A percentile compares a stretch with the other conserved stretches of the same genome.
Evolutionary conservation across 768 basidiomycete species (phyloP).

Genomic region (Inosperma sp.): DNA sequence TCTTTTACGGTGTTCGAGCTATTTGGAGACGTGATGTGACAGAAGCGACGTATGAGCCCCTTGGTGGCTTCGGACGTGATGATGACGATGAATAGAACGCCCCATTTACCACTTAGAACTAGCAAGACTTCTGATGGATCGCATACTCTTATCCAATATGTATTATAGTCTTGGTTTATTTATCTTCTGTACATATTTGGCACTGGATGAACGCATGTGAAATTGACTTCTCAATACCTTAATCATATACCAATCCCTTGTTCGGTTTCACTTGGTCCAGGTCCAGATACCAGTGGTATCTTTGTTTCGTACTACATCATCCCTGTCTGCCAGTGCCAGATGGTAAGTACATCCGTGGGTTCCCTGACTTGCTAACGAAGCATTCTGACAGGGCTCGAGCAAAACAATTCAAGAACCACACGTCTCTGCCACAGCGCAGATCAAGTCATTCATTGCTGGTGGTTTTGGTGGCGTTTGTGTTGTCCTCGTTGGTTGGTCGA

Average conservation of each 20-base stretch:
- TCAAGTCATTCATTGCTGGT: conserved; percentile 88
- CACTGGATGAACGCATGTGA: conserved; percentile 8
- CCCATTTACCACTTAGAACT: conserved; percentile 16
- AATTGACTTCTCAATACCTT: not conserved
- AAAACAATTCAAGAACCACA: conserved; percentile 38
- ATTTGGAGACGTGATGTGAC: conserved; percentile 73
- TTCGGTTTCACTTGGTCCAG: not conserved
- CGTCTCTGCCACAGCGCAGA: conserved; percentile 42
- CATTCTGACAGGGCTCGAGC: conserved; percentile 19
- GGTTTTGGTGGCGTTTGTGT: conserved; percentile 87
- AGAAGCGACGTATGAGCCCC: conserved; percentile 86
- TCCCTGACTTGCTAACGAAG: too few relatives aligned
- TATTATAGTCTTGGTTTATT: not conserved
- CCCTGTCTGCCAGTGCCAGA: too few relatives aligned
- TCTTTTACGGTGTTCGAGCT: conserved; percentile 68
- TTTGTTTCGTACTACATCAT: too few relatives aligned
- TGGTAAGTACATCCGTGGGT: too few relatives aligned
- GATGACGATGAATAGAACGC: conserved; percentile 41
- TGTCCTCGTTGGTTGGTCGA: conserved; percentile 79
- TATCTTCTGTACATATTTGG: not conserved
- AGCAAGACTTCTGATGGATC: conserved; percentile 2
- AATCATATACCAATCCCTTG: not conserved
- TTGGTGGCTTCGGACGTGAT: conserved; percentile 70
- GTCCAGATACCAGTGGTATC: too few relatives aligned
- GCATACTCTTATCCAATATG: conserved; percentile 9